phyloP scores from a whole-genome alignment of 2,329 filamentous ascomycete genomes.

The Diaporthe velutina region DNA sequence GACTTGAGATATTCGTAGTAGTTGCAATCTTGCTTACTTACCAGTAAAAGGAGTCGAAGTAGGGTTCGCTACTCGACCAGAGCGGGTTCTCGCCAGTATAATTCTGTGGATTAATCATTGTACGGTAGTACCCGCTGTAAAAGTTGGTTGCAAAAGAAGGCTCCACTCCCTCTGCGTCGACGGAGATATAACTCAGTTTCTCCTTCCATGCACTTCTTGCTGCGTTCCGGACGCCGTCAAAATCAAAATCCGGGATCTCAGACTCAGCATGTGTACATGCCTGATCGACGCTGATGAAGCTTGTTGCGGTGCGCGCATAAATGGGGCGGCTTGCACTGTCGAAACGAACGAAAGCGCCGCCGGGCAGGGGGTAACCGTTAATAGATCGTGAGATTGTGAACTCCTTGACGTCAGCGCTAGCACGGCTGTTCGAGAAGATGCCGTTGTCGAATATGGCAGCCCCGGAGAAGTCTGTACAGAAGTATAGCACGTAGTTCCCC shows the following conservation, averaged over 20 bases:
- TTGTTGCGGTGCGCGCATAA: constrained; percentile 75
- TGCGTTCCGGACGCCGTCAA: constrained; percentile 63
- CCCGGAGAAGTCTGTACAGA: constrained; percentile 77
- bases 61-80: constrained; percentile 76
- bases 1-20: background rate
- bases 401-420: constrained; percentile 60
- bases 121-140: constrained; percentile 80
- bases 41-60: constrained; percentile 84
- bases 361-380: constrained; percentile 68
- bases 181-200: constrained; percentile 70
- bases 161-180: constrained; percentile 67
- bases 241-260: constrained; percentile 78
- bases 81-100: constrained; percentile 80
- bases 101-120: constrained; percentile 79
- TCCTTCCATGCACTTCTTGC: constrained; percentile 71
- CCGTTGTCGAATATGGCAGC: constrained; percentile 70
- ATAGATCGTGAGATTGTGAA: constrained; percentile 63
- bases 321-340: constrained; percentile 63
- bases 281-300: constrained; percentile 74
- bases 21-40: constrained; percentile 46
- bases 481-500: constrained; percentile 71
- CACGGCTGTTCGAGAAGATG: constrained; percentile 70
- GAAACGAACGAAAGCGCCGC: constrained; percentile 75
- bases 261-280: constrained; percentile 77
- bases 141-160: constrained; percentile 71